These are phyloP conservation scores for Penicillium atrosanguineum DNA, from an alignment of 495 filamentous ascomycete species.

Conservation along the genomic window DNA sequence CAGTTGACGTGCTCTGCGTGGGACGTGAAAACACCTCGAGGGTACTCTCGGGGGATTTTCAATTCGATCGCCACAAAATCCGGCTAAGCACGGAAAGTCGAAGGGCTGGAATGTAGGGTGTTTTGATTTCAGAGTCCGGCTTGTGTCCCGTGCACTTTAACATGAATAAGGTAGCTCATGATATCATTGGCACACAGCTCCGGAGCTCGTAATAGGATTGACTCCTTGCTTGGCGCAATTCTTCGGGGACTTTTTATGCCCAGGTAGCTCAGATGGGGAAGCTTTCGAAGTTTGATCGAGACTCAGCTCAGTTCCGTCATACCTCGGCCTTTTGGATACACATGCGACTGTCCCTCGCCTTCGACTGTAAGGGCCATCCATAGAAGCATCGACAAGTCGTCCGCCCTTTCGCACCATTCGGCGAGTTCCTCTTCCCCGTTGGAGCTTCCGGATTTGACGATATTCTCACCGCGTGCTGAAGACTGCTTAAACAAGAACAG, in stretches of 20 bases:
- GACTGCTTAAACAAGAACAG: not conserved
- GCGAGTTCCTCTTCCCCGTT: not conserved
- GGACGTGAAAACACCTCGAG: conserved; percentile 16
- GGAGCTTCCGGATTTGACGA: not conserved
- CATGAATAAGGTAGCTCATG: not conserved
- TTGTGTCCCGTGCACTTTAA: not conserved
- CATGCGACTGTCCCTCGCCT: not conserved
- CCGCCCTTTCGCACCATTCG: conserved; percentile 3
- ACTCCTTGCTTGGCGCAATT: not conserved
- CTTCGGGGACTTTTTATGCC: not conserved
- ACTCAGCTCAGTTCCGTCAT: not conserved
- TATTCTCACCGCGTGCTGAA: not conserved
- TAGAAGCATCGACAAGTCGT: conserved; percentile 4
- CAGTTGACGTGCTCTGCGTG: conserved; percentile 19
- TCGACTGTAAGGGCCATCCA: conserved; percentile 2
- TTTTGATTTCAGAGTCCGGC: not conserved
- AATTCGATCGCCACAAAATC: not conserved
- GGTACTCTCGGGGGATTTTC: not conserved
- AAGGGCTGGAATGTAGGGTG: conserved; percentile 15
- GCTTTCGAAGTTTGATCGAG: not conserved
- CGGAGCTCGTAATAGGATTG: not conserved
- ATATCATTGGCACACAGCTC: not conserved
- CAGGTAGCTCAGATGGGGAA: not conserved
- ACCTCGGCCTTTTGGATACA: not conserved
- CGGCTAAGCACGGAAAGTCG: conserved; percentile 12